These are phyloP conservation scores for Parascedosporium putredinis DNA, from an alignment of 2,329 filamentous ascomycete genomes.

Conservation along the genomic window DNA sequence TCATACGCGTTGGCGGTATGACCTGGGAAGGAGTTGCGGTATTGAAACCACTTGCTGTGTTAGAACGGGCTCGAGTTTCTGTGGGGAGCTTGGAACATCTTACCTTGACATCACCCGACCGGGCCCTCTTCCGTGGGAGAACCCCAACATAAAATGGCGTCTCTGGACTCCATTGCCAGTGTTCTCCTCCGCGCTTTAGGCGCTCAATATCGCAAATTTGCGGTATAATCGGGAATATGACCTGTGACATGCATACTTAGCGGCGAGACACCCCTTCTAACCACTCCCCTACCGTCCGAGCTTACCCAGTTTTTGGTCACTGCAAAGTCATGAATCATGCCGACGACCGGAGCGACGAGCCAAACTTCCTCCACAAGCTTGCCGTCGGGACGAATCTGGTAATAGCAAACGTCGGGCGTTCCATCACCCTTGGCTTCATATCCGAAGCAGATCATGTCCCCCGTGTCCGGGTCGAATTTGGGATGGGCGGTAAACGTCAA, in stretches of 20 bases:
- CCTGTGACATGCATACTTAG: no score
- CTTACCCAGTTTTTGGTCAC: slow-evolving; percentile 19
- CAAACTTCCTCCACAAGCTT: slow-evolving; percentile 21
- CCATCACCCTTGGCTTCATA: slow-evolving; percentile 30
- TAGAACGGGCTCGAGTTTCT: no score
- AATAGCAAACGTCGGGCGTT: slow-evolving; percentile 26
- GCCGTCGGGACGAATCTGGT: slow-evolving; percentile 18
- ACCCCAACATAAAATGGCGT: slow-evolving; percentile 8
- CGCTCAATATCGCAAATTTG: slow-evolving; percentile 26
- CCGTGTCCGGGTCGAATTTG: slow-evolving; percentile 27
- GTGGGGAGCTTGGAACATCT: no score
- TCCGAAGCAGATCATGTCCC: slow-evolving; percentile 28
- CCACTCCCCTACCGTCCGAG: no score
- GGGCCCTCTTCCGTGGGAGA: slow-evolving; percentile 4
- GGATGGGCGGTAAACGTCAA: slow-evolving; percentile 31
- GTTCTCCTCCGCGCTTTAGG: slow-evolving; percentile 20
- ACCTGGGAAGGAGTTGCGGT: slow-evolving; percentile 23
- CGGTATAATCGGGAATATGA: slow-evolving; percentile 22
- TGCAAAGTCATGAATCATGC: slow-evolving; percentile 31
- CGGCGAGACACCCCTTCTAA: no score
- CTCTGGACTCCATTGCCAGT: slow-evolving; percentile 22
- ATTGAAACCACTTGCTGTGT: slow-evolving; percentile 31
- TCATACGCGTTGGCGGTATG: slow-evolving; percentile 28
- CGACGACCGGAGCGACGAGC: slow-evolving; percentile 23
- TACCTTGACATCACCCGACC: neutral